These are phyloP conservation scores for Acanthamoeba castellanii DNA, from an alignment of 208 protist genomes.

Conservation along the genomic window DNA sequence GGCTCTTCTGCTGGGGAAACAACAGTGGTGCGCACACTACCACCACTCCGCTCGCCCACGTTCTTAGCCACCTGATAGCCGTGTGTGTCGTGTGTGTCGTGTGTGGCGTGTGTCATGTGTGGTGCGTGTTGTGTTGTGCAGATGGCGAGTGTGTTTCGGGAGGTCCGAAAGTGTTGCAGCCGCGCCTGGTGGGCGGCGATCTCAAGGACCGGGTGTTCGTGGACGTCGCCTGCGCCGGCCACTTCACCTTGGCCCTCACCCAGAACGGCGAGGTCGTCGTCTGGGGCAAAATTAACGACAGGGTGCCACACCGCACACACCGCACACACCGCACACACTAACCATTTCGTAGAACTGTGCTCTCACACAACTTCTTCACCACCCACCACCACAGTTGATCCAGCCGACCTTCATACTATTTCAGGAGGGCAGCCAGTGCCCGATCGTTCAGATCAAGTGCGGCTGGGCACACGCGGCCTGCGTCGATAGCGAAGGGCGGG, in stretches of 20 bases:
- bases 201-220: not conserved
- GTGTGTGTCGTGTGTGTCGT: not conserved
- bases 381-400: no score
- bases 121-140: not conserved
- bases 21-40: not conserved
- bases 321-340: no score
- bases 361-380: no score
- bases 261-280: not conserved
- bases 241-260: not conserved
- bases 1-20: conserved; percentile 30
- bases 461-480: conserved; percentile 9
- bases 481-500: not conserved
- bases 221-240: conserved; percentile 3
- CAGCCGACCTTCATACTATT: not conserved
- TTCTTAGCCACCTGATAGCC: not conserved
- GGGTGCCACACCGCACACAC: no score
- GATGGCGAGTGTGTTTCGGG: not conserved
- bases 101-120: no score
- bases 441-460: not conserved
- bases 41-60: not conserved
- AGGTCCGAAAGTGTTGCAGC: not conserved
- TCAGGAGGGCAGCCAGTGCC: not conserved
- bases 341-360: no score
- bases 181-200: not conserved
- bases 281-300: not conserved